Base-by-base conservation (phyloP, 1,284 basidiomycete species). In the Termitomyces sp. region DNA sequence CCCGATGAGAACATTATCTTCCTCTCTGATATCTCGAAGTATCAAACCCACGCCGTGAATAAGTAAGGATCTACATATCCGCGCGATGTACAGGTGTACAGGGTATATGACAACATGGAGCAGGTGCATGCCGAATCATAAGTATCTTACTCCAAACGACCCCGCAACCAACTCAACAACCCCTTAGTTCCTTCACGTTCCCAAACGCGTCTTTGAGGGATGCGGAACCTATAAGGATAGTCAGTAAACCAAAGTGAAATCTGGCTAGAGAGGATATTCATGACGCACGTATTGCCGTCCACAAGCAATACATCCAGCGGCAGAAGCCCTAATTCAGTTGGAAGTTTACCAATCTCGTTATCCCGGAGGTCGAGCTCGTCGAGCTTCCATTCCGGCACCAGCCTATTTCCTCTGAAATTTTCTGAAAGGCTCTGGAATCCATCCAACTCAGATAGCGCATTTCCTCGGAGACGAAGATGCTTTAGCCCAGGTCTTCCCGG, bases 181-280 rank as follows among this genome's bases (percentile, higher is more conserved):
- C 88, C 88, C 62, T 88, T 89, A n/a, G 88, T 90, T 2, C 88
- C 89, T 65, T 91, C 88, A 47, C 88, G 74, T 66, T 91, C 89
- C 89, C 89, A 92, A 10, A 92, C 82, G 30, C 84, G 76, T 59
- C 88, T 74, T 52, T 83, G 81, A 2, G 89, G 89, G n/a, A 89
- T 81, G 30, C 90, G 84, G 74, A 92, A 92, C 13, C 88, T 90
- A 56, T 28, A 40, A 53, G 17, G 61, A 61, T 41, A 31, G 48
- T 41, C 10, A 52, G 47, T 41, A 26, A 57, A 39, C 43, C 38
- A 50, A 46, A 6, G 15, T 26, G 36, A 40, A 55, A 15, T 40
- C 5, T 5, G 2, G 17, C 9, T 9, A 21, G 26, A 48, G 44
- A 55, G 33, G 57, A 50, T 50, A 40, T 51, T n/a, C 47, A n/a